Percentiles rank a stretch among this genome's conserved stretches.
These are phyloP conservation scores for Panaeolus papilionaceus DNA, from an alignment of 768 basidiomycete genomes.

Conservation along the genomic window DNA sequence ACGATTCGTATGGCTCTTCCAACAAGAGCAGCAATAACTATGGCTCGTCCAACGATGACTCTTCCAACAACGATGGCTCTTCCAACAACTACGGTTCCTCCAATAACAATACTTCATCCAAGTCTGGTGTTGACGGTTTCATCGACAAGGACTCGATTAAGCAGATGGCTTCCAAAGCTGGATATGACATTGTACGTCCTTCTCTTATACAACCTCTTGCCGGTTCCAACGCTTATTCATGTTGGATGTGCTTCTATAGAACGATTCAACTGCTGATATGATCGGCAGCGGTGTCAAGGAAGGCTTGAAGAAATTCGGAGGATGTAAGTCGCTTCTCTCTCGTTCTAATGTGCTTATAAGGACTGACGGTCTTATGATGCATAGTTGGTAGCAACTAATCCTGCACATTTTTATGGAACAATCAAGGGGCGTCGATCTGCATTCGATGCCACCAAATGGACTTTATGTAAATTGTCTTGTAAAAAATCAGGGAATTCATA, in stretches of 20 bases:
- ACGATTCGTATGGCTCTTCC: constrained; percentile 9
- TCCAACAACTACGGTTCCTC: constrained; percentile 26
- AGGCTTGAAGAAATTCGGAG: constrained; percentile 43
- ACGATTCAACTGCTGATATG: constrained; percentile 42
- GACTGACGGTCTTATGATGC: background rate
- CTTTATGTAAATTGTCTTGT: background rate
- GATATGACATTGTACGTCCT: constrained; percentile 49
- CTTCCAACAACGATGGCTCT: constrained; percentile 20
- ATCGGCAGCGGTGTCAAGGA: constrained; percentile 44
- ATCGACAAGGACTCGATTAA: constrained; percentile 48
- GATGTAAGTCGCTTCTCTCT: constrained; percentile 27
- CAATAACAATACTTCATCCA: constrained; percentile 25
- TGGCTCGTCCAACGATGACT: constrained; percentile 27
- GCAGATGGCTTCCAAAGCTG: constrained; percentile 44
- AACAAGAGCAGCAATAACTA: constrained; percentile 21
- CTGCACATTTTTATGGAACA: background rate
- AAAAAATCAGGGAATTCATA: background rate
- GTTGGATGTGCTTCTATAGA: constrained; percentile 29
- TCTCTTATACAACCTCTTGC: background rate
- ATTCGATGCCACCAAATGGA: background rate
- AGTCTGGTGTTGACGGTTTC: constrained; percentile 27
- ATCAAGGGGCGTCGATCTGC: background rate
- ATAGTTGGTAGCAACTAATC: background rate
- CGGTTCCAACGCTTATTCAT: background rate
- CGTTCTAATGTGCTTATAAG: background rate